These are phyloP conservation scores for Candida vaughaniae DNA, from an alignment of 805 yeast species.

Conservation along the genomic window DNA sequence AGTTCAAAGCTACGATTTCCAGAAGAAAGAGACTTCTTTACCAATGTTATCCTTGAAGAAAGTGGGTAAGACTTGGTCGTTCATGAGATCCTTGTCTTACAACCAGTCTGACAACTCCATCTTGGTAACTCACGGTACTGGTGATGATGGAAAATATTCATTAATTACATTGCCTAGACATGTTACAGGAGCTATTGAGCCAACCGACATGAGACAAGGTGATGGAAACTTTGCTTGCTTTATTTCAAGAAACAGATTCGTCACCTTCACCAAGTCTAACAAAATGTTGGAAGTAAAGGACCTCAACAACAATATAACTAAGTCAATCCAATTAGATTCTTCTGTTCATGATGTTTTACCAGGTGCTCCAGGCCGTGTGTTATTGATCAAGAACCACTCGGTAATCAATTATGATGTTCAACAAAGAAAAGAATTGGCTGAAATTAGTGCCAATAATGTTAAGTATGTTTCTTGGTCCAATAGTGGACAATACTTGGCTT, in stretches of 20 bases:
- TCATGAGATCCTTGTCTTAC: conserved; percentile 80
- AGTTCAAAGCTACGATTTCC: conserved; percentile 75
- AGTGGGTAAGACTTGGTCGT: conserved; percentile 82
- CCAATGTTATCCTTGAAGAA: conserved; percentile 84
- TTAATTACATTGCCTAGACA: conserved; percentile 79
- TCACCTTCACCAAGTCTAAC: conserved; percentile 64
- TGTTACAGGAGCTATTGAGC: conserved; percentile 91
- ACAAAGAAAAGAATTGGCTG: conserved; percentile 77
- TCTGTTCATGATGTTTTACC: conserved; percentile 68
- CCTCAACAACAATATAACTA: conserved; percentile 77
- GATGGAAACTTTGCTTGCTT: conserved; percentile 83
- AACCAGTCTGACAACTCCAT: conserved; percentile 91
- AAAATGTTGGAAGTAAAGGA: conserved; percentile 81
- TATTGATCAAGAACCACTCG: conserved; percentile 67
- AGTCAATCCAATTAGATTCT: conserved; percentile 68
- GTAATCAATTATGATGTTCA: conserved; percentile 90
- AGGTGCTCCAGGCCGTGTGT: conserved; percentile 81
- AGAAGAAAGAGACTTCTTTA: conserved; percentile 59
- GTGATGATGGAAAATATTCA: conserved; percentile 66
- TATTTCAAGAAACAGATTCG: conserved; percentile 93
- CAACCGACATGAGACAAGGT: conserved; percentile 76
- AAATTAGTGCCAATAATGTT: conserved; percentile 68
- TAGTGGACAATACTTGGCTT: conserved; percentile 84
- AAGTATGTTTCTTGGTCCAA: conserved; percentile 88
- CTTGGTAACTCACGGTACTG: conserved; percentile 76